These are phyloP conservation scores for Aureobasidium zeae DNA, from an alignment of 2,329 filamentous ascomycete species.

Conservation along the genomic window DNA sequence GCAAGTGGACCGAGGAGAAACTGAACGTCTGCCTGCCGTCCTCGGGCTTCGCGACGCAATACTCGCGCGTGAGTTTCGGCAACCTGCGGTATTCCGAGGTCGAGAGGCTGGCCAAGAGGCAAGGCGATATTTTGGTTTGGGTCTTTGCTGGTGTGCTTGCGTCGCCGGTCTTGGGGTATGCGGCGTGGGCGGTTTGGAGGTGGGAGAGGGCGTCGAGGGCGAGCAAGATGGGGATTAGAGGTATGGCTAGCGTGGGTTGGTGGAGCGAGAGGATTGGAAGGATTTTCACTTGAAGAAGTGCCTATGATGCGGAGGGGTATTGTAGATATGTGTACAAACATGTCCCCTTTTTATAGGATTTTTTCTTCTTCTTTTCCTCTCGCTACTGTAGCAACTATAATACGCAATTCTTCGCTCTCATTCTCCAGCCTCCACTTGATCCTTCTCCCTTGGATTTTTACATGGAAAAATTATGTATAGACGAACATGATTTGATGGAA, in stretches of 20 bases:
- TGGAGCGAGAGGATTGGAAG: conserved; percentile 19
- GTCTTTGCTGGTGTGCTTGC: conserved; percentile 41
- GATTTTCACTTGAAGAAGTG: conserved; percentile 17
- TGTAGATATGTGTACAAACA: not conserved
- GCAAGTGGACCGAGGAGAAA: conserved; percentile 80
- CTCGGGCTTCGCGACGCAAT: conserved; percentile 85
- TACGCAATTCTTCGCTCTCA: no score
- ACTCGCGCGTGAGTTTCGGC: conserved; percentile 83
- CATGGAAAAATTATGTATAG: no score
- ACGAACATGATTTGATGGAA: no score
- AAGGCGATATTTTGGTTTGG: conserved; percentile 43
- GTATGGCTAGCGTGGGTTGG: conserved; percentile 10
- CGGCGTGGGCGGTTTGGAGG: conserved; percentile 23
- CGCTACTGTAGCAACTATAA: no score
- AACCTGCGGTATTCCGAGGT: conserved; percentile 88
- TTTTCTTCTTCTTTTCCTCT: no score
- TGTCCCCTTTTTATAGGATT: not conserved
- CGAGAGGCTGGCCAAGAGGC: conserved; percentile 56
- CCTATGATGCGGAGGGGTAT: not conserved
- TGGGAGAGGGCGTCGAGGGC: conserved; percentile 20
- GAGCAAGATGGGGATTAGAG: conserved; percentile 5
- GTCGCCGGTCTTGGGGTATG: conserved; percentile 24
- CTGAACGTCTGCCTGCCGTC: conserved; percentile 66
- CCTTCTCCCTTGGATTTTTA: no score
- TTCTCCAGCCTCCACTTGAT: not conserved